These are phyloP conservation scores for Aeschynomene evenia DNA, from an alignment of 306 rosid species.

Conservation along the genomic window DNA sequence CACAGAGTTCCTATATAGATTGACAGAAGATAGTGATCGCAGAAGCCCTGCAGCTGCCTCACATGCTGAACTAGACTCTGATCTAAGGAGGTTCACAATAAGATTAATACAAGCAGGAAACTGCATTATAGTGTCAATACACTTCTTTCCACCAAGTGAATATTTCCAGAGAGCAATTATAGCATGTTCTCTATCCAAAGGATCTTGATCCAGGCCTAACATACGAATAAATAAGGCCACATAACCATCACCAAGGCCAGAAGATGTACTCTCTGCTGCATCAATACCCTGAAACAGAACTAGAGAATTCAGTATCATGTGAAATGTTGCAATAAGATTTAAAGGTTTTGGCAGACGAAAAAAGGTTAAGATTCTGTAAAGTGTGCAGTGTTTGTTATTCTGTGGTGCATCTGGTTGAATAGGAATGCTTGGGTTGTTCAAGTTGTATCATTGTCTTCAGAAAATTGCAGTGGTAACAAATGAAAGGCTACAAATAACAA, in stretches of 20 bases:
- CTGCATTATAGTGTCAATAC: constrained; percentile 71
- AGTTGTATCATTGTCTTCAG: neutral
- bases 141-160: constrained; percentile 85
- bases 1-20: constrained; percentile 62
- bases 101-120: constrained; percentile 85
- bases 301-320: constrained; percentile 10
- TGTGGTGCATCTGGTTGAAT: neutral
- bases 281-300: constrained; percentile 52
- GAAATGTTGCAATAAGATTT: neutral
- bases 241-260: constrained; percentile 54
- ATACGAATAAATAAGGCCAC: constrained; percentile 80
- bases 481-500: neutral
- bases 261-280: constrained; percentile 41
- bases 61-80: constrained; percentile 63
- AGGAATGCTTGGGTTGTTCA: neutral
- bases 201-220: constrained; percentile 79
- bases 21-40: constrained; percentile 63
- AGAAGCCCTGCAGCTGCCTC: constrained; percentile 97
- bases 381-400: neutral
- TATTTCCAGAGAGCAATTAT: constrained; percentile 79
- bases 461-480: neutral
- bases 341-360: neutral
- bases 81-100: constrained; percentile 66
- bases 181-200: constrained; percentile 80
- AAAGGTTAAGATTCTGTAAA: neutral